Evolutionary conservation across 2,329 filamentous ascomycete species (phyloP), one percentile per base, ranked within the genome.

Genomic region (Furcasterigmium sp.): DNA sequence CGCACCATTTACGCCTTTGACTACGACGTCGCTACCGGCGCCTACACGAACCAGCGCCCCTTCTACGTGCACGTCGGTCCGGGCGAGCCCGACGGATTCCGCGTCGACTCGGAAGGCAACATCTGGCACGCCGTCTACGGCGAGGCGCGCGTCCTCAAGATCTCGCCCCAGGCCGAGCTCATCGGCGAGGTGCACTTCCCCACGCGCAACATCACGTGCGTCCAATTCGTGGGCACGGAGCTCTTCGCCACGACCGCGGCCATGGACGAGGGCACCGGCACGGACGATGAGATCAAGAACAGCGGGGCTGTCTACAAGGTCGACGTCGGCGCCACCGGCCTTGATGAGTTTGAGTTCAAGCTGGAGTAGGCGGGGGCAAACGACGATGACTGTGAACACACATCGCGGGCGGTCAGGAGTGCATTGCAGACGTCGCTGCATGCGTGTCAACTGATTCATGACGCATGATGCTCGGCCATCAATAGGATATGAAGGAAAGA

Each of bases 121-220:
- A 74, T 95, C 56, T 96, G 91, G 91, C 83, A 86, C 48, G 87
- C 88, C 8, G 73, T 93, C n/a, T 93, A 88, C 58, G 89, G 89
- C 42, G 86, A 85, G 49, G 72, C 78, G 46, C 78, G 80, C 47
- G 87, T 95, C 19, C 67, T 95, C 51, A 80, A 85, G 60, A 84
- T 95, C 56, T 80, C 76, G 38, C 78, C 82, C 5, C 63, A 75
- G 40, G 89, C 88, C 3, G 69, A 82, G 55, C 65, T 95, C 23
- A 71, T 91, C 5, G 89, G 87, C 7, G 78, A 89, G 66, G 73
- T 96, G 50, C 73, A 69, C 43, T 68, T 94, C 51, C 89, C 90
- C 5, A 94, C 90, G 11, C 75, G 75, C 48, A 86, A 88, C 63
- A 78, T 88, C 50, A 93, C 88, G 8, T 95, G 90, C 64, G 80